Evolutionary conservation across 108 stramenopile genomes (phyloP).

Genomic region (Stephanodiscus triporus): DNA sequence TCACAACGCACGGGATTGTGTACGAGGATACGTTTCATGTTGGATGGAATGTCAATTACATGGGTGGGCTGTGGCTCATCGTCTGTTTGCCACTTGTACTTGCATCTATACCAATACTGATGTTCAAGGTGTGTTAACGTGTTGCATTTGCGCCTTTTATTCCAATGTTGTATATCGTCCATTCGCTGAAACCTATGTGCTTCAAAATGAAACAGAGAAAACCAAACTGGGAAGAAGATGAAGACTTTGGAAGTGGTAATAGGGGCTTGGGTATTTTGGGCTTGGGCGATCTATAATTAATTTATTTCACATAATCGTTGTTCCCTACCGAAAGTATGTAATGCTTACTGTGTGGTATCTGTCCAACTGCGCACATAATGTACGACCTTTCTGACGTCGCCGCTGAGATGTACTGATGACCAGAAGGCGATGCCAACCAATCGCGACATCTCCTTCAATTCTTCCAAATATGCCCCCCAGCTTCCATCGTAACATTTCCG

Average conservation of each 20-base stretch:
- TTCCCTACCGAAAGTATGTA: too few species aligned
- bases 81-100: constrained; percentile 57
- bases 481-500: constrained; percentile 15
- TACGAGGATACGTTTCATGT: constrained; percentile 84
- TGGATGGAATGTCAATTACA: constrained; percentile 85
- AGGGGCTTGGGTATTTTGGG: constrained; percentile 61
- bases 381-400: constrained; percentile 42
- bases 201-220: constrained; percentile 33
- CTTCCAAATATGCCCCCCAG: constrained; percentile 24
- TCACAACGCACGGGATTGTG: constrained; percentile 71
- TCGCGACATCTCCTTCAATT: constrained; percentile 42
- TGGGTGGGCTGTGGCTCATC: constrained; percentile 77
- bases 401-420: constrained; percentile 36
- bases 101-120: constrained; percentile 46
- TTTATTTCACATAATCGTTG: too few species aligned
- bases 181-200: constrained; percentile 24
- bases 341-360: neutral
- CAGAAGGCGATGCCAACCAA: constrained; percentile 39
- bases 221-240: constrained; percentile 69
- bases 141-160: neutral
- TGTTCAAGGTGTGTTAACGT: constrained; percentile 22
- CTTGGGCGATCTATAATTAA: constrained; percentile 31
- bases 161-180: constrained; percentile 7
- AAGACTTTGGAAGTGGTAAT: constrained; percentile 48
- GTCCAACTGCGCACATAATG: constrained; percentile 27